Evolutionary conservation across 208 protist genomes (phyloP).

Genomic region (Acanthamoeba sp.): DNA sequence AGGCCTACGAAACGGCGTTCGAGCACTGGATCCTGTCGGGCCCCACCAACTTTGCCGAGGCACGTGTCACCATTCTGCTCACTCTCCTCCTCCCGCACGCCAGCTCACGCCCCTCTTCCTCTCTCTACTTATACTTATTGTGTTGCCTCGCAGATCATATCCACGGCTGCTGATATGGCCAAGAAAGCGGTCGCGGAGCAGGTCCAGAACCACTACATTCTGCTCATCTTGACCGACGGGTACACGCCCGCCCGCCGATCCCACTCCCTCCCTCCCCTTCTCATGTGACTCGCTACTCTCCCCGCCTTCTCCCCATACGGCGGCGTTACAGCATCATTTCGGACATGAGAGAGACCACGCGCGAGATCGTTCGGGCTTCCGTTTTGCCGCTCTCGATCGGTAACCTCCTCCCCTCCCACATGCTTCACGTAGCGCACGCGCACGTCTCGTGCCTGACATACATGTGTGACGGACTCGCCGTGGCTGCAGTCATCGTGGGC

Average conservation of each 20-base stretch:
- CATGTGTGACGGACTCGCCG: neutral
- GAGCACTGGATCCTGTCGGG: conserved; percentile 70
- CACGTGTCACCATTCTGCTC: neutral
- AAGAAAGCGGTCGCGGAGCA: neutral
- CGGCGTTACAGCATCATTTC: conserved; percentile 76
- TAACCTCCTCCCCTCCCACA: neutral
- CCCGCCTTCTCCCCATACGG: neutral
- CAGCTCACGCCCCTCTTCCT: neutral
- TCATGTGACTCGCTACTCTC: too few relatives aligned
- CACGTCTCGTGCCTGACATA: neutral
- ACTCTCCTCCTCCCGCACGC: too few relatives aligned
- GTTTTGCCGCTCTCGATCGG: conserved; percentile 68
- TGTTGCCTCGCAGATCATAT: neutral
- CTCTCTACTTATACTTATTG: neutral
- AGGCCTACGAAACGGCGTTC: conserved; percentile 52
- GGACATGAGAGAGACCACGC: conserved; percentile 76
- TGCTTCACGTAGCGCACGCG: neutral
- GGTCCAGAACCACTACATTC: conserved; percentile 36
- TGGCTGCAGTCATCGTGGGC: conserved; percentile 74
- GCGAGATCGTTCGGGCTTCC: conserved; percentile 72
- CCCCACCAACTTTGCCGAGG: conserved; percentile 75
- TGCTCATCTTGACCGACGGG: conserved; percentile 67
- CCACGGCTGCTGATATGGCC: neutral
- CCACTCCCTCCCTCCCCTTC: neutral
- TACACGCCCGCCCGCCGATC: neutral